Conservation (phyloP, 2,329 filamentous ascomycete genomes). For the Talaromyces albobiverticillius region DNA sequence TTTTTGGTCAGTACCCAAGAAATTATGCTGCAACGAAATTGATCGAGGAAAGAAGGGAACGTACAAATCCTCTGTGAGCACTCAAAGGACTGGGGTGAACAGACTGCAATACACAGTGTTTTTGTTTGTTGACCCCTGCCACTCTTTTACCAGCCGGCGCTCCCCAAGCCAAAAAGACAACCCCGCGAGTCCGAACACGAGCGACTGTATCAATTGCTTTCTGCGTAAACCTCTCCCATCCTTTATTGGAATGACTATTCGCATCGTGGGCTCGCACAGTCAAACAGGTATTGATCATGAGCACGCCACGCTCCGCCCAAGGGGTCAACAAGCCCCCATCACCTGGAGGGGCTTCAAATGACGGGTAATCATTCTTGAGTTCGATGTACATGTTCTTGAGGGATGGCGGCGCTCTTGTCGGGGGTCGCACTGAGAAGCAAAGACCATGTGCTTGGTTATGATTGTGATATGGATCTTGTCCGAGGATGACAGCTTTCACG, state of each 20-base stretch:
- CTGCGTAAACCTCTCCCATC: slow-evolving; percentile 93
- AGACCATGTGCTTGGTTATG: slow-evolving; percentile 92
- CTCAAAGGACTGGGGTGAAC: slow-evolving; percentile 94
- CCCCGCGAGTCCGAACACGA: slow-evolving; percentile 70
- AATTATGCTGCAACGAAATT: too few species aligned
- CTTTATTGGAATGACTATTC: slow-evolving; percentile 78
- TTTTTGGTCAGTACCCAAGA: not conserved
- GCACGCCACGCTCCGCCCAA: slow-evolving; percentile 90
- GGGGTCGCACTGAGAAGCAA: slow-evolving; percentile 89
- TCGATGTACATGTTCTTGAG: slow-evolving; percentile 91
- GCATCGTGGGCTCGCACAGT: slow-evolving; percentile 88
- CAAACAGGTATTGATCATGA: slow-evolving; percentile 91
- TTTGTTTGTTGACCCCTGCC: slow-evolving; percentile 65
- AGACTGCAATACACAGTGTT: slow-evolving; percentile 78
- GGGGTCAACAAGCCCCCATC: slow-evolving; percentile 80
- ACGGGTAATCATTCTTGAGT: slow-evolving; percentile 82
- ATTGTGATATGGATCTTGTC: slow-evolving; percentile 97
- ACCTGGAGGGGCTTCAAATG: slow-evolving; percentile 71
- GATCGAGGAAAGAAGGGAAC: slow-evolving; percentile 21
- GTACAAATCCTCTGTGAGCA: slow-evolving; percentile 72
- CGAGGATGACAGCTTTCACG: slow-evolving; percentile 89
- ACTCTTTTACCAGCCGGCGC: slow-evolving; percentile 78
- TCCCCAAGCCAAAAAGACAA: slow-evolving; percentile 96
- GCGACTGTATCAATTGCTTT: slow-evolving; percentile 85
- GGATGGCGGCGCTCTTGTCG: slow-evolving; percentile 82